Base-by-base conservation (phyloP, 1,284 basidiomycete genomes). In the Leccinum fallax region DNA sequence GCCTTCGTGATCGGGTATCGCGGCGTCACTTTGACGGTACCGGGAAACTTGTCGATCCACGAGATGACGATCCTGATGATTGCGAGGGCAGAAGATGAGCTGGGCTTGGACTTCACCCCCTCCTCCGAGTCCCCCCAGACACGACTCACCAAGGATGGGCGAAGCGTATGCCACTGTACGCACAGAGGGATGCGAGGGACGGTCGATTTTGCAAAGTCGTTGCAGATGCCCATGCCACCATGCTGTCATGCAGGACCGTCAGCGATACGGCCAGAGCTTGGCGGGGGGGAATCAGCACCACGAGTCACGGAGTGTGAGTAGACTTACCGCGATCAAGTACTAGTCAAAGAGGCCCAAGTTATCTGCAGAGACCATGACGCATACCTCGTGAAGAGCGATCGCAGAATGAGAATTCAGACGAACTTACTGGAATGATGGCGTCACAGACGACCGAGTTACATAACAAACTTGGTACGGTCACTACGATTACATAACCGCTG, bases 1-100 rank as follows among this genome's bases (percentile, higher is more conserved):
- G 74, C 73, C 58, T 75, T 76, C n/a, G 72, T 76, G 21, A 66
- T 52, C 24, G 64, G 62, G 55, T 72, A 71, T 24, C 72, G 65
- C 4, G 64, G 63, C 7, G 40, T 65, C 62, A 75, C 72, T 30
- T 62, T 62, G 6, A 70, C 64, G 5, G 55, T 70, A 2, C 69
- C 68, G 0, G 72, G 72, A 34, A 63, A 59, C 62, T 59, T 76
- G 68, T 77, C 76, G 7, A 70, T 48, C 63, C 66, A 68, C 34
- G 75, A 65, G 43, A 70, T 28, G 34, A 71, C n/a, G 28, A 70
- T 61, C 11, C 73, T 76, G 15, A 65, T 21, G 46, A 60, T 53
- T 13, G 67, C 70, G 74, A 26, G n/a, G 4, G n/a, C 7, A n/a
- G 32, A 34, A 46, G 11, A 46, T 21, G 5, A 46, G 19, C 43